These are phyloP conservation scores for Euryodendron excelsum DNA, from an alignment of 148 eudicot species.

Conservation along the genomic window DNA sequence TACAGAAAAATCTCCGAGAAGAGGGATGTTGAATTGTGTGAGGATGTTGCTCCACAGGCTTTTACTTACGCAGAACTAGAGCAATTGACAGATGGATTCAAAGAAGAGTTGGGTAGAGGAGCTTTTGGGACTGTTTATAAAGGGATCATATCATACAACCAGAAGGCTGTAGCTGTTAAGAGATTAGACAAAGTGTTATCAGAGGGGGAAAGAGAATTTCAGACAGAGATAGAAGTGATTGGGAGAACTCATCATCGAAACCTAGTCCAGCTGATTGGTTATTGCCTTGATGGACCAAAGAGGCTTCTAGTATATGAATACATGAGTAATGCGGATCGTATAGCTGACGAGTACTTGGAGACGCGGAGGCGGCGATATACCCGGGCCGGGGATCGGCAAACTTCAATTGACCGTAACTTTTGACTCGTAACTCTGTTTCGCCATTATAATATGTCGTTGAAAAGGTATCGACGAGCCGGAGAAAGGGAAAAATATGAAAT, in stretches of 20 bases:
- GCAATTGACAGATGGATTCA: conserved; percentile 7
- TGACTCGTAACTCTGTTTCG: too few relatives aligned
- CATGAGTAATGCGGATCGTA: too few relatives aligned
- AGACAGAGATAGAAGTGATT: conserved; percentile 7
- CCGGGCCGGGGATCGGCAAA: too few relatives aligned
- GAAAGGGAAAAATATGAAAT: too few relatives aligned
- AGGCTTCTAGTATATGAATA: conserved; percentile 7
- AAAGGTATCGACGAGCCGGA: too few relatives aligned
- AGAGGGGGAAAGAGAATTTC: conserved; percentile 13
- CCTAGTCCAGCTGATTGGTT: conserved; percentile 7
- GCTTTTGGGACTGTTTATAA: conserved; percentile 2
- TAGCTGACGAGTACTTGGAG: too few relatives aligned
- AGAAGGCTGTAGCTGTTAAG: conserved; percentile 13
- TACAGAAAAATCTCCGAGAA: conserved; percentile 1
- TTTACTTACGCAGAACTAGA: conserved; percentile 12
- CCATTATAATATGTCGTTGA: too few relatives aligned
- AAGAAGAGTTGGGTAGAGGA: conserved; percentile 14
- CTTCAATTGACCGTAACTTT: too few relatives aligned
- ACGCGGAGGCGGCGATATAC: too few relatives aligned
- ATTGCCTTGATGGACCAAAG: conserved; percentile 11
- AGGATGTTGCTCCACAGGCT: not conserved
- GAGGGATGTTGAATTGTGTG: not conserved
- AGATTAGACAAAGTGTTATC: not conserved
- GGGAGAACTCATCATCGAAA: conserved; percentile 16
- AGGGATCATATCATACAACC: not conserved